Evolutionary conservation across 2,329 filamentous ascomycete species (phyloP), one percentile per base, ranked within the genome.

Genomic region (Fusarium piperis): DNA sequence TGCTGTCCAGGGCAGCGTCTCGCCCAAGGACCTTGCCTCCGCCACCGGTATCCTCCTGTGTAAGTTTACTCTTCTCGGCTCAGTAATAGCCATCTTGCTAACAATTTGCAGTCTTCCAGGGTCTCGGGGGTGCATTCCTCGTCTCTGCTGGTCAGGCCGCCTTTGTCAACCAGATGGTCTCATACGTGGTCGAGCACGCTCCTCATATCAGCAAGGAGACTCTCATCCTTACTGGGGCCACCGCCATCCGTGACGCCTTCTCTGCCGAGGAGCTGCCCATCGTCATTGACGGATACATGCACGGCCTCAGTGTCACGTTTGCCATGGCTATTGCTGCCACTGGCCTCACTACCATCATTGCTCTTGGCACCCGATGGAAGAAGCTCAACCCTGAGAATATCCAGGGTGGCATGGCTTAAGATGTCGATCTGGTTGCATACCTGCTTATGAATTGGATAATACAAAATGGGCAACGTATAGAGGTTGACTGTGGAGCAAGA

Each of bases 231-330:
- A 83, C 83, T 0, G 85, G 85, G 16, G 85, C 86, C 4, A 92
- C 90, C 0, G 85, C 88, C 70, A 83, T 94, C 38, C 86, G 89
- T 71, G 65, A 76, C 6, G 80, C 80, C 2, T 88, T 93, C 69
- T 76, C 84, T 0, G 62, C 75, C 0, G 77, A 86, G n/a, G 84
- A 83, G 64, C 81, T 91, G 3, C 75, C 81, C 0, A 81, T 83
- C 0, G 89, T 93, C 41, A 83, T 92, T 28, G 70, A 79, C 0
- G 89, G 88, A 0, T 93, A 93, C 81, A 92, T 88, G 73, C 80
- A 87, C 59, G 88, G 88, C 0, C 88, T 91, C 73, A 90, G 91
- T 76, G 89, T 92, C 9, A 84, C 86, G 6, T 87, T 90, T 39
- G 91, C 89, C 11, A 83, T 91, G 70, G 85, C 85, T 15, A 83